These are phyloP conservation scores for Termitomyces sp. DNA, from an alignment of 768 basidiomycete genomes.

Conservation along the genomic window DNA sequence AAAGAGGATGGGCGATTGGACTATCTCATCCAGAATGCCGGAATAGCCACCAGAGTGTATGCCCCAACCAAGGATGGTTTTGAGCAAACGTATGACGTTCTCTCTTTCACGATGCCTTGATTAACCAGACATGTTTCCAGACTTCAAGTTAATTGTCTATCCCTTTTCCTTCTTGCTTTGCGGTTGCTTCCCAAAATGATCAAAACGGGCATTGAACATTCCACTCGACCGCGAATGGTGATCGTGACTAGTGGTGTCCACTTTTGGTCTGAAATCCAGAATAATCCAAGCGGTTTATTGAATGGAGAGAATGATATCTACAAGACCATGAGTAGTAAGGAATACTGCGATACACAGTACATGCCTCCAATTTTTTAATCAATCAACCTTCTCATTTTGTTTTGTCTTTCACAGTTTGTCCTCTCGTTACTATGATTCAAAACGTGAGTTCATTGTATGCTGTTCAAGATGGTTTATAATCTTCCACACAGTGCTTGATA, in stretches of 20 bases:
- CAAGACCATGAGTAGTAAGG: conserved; percentile 22
- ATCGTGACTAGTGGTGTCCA: conserved; percentile 44
- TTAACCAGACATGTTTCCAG: conserved; percentile 20
- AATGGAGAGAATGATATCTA: conserved; percentile 7
- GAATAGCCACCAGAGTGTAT: conserved; percentile 9
- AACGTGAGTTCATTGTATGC: not conserved
- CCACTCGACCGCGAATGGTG: conserved; percentile 32
- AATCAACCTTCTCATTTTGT: not conserved
- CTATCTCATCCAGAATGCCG: conserved; percentile 46
- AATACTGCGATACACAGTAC: conserved; percentile 14
- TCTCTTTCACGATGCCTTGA: not conserved
- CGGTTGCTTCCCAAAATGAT: conserved; percentile 40
- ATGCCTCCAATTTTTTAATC: not conserved
- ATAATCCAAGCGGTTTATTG: conserved; percentile 13
- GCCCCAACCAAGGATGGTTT: conserved; percentile 37
- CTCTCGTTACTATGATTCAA: not conserved
- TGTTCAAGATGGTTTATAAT: not conserved
- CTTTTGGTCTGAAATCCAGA: conserved; percentile 22
- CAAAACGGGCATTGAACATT: conserved; percentile 27
- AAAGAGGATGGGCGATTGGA: conserved; percentile 34
- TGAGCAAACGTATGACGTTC: conserved; percentile 35
- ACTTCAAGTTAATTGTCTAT: conserved; percentile 44
- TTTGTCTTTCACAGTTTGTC: not conserved
- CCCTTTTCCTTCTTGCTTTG: conserved; percentile 35
- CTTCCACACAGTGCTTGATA: conserved; percentile 30